phyloP scores from a whole-genome alignment of 768 basidiomycete genomes.

The Termitomyces sp. region DNA sequence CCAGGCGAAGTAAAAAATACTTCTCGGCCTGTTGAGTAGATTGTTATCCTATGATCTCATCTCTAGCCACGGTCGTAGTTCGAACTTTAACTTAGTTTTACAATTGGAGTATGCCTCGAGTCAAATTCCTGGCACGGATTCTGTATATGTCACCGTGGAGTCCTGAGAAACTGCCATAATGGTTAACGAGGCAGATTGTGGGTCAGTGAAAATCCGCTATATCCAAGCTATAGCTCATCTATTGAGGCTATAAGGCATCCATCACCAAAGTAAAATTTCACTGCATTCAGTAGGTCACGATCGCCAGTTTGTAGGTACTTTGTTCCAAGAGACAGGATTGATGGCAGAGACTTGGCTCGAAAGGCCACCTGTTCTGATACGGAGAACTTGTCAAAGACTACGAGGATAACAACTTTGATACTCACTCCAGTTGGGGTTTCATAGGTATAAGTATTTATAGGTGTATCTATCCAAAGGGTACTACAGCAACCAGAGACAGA shows the following conservation, averaged over 20 bases:
- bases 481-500: neutral
- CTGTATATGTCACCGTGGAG: neutral
- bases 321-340: neutral
- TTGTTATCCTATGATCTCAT: neutral
- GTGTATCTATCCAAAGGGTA: neutral
- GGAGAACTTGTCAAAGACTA: neutral
- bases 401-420: conserved; percentile 8
- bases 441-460: no score
- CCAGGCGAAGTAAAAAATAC: neutral
- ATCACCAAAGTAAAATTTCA: neutral
- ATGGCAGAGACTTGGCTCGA: neutral
- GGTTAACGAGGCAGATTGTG: no score
- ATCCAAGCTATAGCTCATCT: neutral
- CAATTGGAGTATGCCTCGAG: no score
- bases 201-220: neutral
- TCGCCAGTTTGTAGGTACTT: neutral
- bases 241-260: neutral
- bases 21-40: neutral
- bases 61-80: neutral
- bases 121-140: neutral
- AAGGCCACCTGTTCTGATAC: neutral
- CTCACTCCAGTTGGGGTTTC: neutral
- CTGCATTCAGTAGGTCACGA: neutral
- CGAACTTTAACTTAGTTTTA: neutral
- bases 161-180: neutral